Base-by-base conservation (phyloP, 495 filamentous ascomycete genomes). In the Hypoxylon perforatum region DNA sequence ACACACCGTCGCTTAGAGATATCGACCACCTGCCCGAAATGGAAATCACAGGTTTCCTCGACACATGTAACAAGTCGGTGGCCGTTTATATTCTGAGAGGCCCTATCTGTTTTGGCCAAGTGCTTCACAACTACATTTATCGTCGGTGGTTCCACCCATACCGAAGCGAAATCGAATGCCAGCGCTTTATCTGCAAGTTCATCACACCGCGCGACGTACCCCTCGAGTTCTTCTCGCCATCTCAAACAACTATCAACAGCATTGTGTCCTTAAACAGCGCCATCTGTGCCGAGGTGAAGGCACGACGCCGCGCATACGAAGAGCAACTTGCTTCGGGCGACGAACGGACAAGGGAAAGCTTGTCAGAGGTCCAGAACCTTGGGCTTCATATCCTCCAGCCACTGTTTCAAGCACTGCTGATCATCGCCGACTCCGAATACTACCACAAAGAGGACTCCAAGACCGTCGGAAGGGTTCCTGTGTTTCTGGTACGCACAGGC, bases 401-500 rank as follows among this genome's bases (percentile, higher is more conserved):
- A 11, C 30, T 35, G 11, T 35, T 35, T 11, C 51, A 38, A 45
- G 60, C 60, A 21, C 23, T 63, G 6, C 8, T 63, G 4, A 63
- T 63, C 36, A 18, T 63, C 18, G 17, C 33, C 42, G 22, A 33
- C 17, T 57, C 35, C 45, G 17, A 47, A 36, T 17, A 55, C 33
- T 63, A 63, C 49, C 11, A 36, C 28, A 15, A 47, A 18, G 52
- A 63, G 39, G 51, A 57, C 25, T 63, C 52, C 12, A 25, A 35
- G 15, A 59, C 44, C 12, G 9, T 53, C 14, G 59, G 50, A 8
- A 45, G 33, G 12, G 33, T 58, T 33, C 62, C 62, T 65, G 57
- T 75, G 28, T 15, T 67, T 12, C 57, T 75, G 25, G 63, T 64
- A 28, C 51, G 63, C 45, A 75, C 67, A 7, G 72, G 63, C 30